A percentile compares a stretch with the other conserved stretches of the same genome.
These are phyloP conservation scores for Malassezia japonica DNA, from an alignment of 1,284 basidiomycete species.

Conservation along the genomic window DNA sequence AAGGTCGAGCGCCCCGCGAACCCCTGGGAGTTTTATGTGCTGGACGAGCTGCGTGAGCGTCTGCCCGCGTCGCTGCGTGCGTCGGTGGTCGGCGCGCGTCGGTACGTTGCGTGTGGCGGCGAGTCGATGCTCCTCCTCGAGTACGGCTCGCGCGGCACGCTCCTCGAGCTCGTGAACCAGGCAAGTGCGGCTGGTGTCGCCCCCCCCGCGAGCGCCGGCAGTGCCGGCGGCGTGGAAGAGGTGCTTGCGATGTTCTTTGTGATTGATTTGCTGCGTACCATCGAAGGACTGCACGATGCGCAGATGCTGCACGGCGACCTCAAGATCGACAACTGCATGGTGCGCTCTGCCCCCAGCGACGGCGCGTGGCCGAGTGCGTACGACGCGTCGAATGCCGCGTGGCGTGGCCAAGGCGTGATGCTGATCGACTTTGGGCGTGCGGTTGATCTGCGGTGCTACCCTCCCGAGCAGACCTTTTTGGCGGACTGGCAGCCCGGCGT, in stretches of 20 bases:
- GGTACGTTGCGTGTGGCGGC: constrained; percentile 52
- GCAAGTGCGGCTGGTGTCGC: constrained; percentile 51
- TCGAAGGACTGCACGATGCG: constrained; percentile 69
- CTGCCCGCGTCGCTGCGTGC: constrained; percentile 14
- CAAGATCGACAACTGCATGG: constrained; percentile 96
- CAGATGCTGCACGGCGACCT: constrained; percentile 94
- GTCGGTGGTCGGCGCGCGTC: constrained; percentile 34
- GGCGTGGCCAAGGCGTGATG: constrained; percentile 76
- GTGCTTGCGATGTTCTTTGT: constrained; percentile 90
- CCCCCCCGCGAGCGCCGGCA: constrained; percentile 57
- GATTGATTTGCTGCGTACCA: constrained; percentile 71
- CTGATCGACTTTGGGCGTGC: constrained; percentile 94
- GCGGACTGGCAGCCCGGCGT: constrained; percentile 65
- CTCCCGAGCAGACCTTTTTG: constrained; percentile 61
- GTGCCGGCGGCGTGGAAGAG: constrained; percentile 63
- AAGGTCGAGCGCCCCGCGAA: constrained; percentile 85
- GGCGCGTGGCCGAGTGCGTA: constrained; percentile 68
- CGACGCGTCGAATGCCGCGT: constrained; percentile 69
- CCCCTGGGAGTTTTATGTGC: constrained; percentile 84
- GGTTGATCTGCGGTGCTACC: constrained; percentile 73
- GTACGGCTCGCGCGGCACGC: constrained; percentile 78
- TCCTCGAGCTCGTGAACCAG: constrained; percentile 84
- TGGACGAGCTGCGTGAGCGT: constrained; percentile 61
- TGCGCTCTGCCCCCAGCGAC: constrained; percentile 73
- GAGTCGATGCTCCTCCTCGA: constrained; percentile 85